A percentile compares a stretch with the other conserved stretches of the same genome.
These are phyloP conservation scores for Curvularia verruculosa DNA, from an alignment of 2,329 filamentous ascomycete genomes.

Conservation along the genomic window DNA sequence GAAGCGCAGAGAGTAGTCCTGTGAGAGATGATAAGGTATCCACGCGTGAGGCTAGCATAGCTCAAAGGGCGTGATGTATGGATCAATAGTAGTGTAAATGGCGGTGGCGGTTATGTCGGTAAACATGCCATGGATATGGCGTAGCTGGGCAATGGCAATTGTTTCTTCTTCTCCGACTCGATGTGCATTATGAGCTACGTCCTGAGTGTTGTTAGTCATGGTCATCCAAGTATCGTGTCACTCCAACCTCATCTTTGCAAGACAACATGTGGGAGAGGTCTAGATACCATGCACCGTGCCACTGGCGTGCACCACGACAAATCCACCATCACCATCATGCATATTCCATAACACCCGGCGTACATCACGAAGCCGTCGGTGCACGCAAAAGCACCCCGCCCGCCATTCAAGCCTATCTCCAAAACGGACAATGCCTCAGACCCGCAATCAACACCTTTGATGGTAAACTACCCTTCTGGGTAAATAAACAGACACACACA, in stretches of 20 bases:
- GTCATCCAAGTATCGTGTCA: background rate
- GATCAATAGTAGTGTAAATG: background rate
- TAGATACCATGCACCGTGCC: background rate
- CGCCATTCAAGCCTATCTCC: background rate
- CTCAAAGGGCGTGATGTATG: slow-evolving; percentile 2
- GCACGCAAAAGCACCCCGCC: background rate
- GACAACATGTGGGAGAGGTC: background rate
- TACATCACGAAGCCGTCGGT: background rate
- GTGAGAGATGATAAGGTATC: slow-evolving; percentile 1
- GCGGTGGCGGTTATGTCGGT: background rate
- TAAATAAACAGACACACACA: background rate
- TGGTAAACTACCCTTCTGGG: background rate
- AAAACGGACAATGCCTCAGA: background rate
- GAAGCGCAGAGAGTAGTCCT: slow-evolving; percentile 2
- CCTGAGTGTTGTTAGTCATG: background rate
- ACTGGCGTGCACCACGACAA: background rate
- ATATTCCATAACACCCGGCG: background rate
- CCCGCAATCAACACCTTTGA: background rate
- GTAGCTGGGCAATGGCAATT: background rate
- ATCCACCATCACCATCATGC: background rate
- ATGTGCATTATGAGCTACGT: background rate
- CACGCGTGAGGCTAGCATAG: background rate
- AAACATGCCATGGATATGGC: background rate
- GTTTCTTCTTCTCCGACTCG: background rate
- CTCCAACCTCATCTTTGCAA: background rate